Base-by-base conservation (phyloP, 345 rosid genomes). In the Salix brachista region DNA sequence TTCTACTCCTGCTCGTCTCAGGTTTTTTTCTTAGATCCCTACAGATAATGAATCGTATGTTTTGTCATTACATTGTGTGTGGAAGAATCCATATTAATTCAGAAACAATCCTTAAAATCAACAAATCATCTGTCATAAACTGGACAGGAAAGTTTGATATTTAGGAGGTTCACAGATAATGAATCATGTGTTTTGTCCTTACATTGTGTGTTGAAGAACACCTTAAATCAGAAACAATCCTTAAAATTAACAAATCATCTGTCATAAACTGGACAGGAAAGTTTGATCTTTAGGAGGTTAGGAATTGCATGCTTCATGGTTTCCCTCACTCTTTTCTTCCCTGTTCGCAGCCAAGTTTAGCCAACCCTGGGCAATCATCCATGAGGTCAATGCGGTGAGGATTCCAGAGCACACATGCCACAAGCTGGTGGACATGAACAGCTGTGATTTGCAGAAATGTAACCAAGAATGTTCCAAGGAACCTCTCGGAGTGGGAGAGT, bases 371-470 rank as follows among this genome's bases (percentile, higher is more conserved):
- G 78, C 58, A 30, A 72, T 70, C n/a, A 30, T 65, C 41, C 37
- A 37, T 2, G 81, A 41, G 5, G 81, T 23, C 30, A 16, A 75
- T 21, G 83, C 64, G 1, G 81, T 65, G 28, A 86, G 88, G 78
- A 84, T 88, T 41, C 91, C 91, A 0, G 91, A 88, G 74, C 87
- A 87, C 76, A 87, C 90, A 16, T 86, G 92, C 68, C 86, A 75
- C 54, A 87, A 79, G 75, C 39, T 36, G 71, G 66, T 87, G 32
- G 52, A 65, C 17, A 70, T 75, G 50, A 78, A 68, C 41, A 69
- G 11, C 25, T 88, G 89, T 37, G 70, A 81, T 4, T 10, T 64
- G 26, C 46, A 72, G 66, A 83, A 74, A 68, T 86, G 91, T 81
- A 71, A 42, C 56, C 67, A 72, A 42, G 75, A 76, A 70, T 89